Percentiles rank a stretch among this genome's conserved stretches.
These are phyloP conservation scores for Mycocalia duriaeana DNA, from an alignment of 1,284 basidiomycete species.

Conservation along the genomic window DNA sequence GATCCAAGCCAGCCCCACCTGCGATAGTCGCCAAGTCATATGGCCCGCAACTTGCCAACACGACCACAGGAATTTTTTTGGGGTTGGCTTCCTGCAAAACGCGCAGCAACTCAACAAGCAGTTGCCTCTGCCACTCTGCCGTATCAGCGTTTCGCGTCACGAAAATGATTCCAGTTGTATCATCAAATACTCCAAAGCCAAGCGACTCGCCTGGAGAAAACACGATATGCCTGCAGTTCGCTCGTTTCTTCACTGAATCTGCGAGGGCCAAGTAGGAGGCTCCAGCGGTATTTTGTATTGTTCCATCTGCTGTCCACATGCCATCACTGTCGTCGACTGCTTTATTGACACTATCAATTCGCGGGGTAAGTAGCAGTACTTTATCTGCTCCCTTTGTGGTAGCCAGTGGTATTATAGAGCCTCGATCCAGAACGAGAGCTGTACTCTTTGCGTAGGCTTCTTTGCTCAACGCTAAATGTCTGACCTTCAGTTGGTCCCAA, in stretches of 20 bases:
- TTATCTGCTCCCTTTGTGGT: constrained; percentile 12
- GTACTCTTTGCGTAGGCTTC: constrained; percentile 44
- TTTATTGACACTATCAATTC: constrained; percentile 49
- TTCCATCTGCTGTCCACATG: constrained; percentile 37
- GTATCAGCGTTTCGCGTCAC: constrained; percentile 54
- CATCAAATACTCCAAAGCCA: constrained; percentile 19
- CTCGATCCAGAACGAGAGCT: constrained; percentile 40
- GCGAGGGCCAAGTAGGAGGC: constrained; percentile 51
- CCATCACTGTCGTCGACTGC: constrained; percentile 57
- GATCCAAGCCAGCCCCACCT: constrained; percentile 18
- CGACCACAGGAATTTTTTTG: constrained; percentile 30
- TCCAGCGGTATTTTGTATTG: constrained; percentile 50
- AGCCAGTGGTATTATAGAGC: constrained; percentile 32
- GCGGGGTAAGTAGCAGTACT: constrained; percentile 51
- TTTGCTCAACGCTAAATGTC: constrained; percentile 37
- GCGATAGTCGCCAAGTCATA: constrained; percentile 57
- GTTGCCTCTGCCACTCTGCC: constrained; percentile 48
- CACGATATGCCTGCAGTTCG: constrained; percentile 39
- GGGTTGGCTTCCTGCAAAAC: constrained; percentile 3
- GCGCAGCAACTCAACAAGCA: constrained; percentile 30
- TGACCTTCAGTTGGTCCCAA: constrained; percentile 33
- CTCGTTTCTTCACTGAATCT: constrained; percentile 28
- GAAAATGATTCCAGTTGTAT: constrained; percentile 38
- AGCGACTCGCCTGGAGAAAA: constrained; percentile 32
- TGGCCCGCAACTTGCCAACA: constrained; percentile 56